Evolutionary conservation across 352 stramenopile species (phyloP), one percentile per base, ranked within the genome.

Genomic region (Globisporangium nodosum): DNA sequence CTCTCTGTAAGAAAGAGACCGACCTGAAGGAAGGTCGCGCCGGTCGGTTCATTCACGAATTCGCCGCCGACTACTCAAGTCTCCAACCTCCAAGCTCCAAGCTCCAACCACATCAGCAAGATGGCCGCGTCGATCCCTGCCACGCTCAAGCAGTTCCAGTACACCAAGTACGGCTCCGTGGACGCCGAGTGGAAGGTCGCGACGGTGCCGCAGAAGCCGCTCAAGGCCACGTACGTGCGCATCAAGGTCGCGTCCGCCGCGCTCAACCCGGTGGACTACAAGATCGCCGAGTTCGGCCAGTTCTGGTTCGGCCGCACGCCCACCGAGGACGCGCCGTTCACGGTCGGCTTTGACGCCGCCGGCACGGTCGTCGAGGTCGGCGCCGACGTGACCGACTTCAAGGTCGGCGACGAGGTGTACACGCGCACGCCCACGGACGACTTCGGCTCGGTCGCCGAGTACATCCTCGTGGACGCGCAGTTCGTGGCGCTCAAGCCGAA

Each of bases 191-290:
- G 63, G n/a, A 60, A 76, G 33, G 31, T 39, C 35, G 61, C 61
- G 20, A 30, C 62, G 16, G 63, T 69, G 1, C 43, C 47, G 12
- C 49, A 67, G 33, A 48, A 43, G 1, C n/a, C 51, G 3, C 61
- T 75, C 9, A 30, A 60, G 27, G 33, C 60, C 5, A 69, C 58
- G 16, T 65, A 88, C 43, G 56, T 92, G 4, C 61, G 81, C 48
- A 66, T 92, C 58, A 79, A 85, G 50, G 78, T 92, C 12, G 69
- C 74, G 53, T 75, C 65, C 21, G 73, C 79, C 0, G 77, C 71
- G 11, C 73, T 89, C 51, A 90, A 92, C 66, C 78, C 81, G 12
- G 74, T 80, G 3, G 81, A 91, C 60, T 84, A 82, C 54, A 87
- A 81, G 65, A 43, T 87, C 30, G 70, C 79, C 33, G 60, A 76